Conservation (phyloP, 805 yeast species). For the Suhomyces xylopsoci region DNA sequence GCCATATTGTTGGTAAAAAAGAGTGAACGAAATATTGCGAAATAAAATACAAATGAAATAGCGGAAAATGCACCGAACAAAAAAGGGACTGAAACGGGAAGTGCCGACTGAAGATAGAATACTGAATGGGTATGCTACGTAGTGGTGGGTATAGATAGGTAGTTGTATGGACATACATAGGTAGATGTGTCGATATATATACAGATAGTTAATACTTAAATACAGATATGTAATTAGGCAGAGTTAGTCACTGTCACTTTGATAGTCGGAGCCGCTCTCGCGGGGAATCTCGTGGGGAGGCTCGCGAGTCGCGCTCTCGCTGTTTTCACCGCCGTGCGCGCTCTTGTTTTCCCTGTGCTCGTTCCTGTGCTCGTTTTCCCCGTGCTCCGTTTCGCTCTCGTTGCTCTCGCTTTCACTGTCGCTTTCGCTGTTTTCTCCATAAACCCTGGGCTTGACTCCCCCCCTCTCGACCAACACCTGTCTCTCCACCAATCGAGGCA, state of each 20-base stretch:
- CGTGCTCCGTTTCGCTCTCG: constrained; percentile 3
- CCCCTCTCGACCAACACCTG: constrained; percentile 42
- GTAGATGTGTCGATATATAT: too few species aligned
- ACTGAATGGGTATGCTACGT: too few species aligned
- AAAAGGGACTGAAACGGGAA: neutral
- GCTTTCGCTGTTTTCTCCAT: constrained; percentile 18
- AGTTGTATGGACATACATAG: too few species aligned
- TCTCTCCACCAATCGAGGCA: constrained; percentile 59
- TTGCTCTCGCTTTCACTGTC: constrained; percentile 5
- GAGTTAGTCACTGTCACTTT: constrained; percentile 38
- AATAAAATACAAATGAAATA: neutral
- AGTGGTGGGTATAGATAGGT: too few species aligned
- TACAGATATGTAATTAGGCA: too few species aligned
- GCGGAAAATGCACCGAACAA: neutral
- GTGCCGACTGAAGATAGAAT: neutral
- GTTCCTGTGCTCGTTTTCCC: neutral
- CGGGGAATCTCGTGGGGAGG: neutral
- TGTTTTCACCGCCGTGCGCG: constrained; percentile 3
- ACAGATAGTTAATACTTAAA: too few species aligned
- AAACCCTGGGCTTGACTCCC: constrained; percentile 36
- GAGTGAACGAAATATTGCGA: neutral
- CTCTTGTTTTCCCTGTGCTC: neutral
- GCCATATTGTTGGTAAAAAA: constrained; percentile 23
- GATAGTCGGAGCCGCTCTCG: constrained; percentile 13
- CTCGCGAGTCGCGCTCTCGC: constrained; percentile 5